Percentiles rank a stretch among this genome's conserved stretches.
phyloP scores from a whole-genome alignment of 371 early-diverging fungal genomes.

The Lichtheimia ramosa region DNA sequence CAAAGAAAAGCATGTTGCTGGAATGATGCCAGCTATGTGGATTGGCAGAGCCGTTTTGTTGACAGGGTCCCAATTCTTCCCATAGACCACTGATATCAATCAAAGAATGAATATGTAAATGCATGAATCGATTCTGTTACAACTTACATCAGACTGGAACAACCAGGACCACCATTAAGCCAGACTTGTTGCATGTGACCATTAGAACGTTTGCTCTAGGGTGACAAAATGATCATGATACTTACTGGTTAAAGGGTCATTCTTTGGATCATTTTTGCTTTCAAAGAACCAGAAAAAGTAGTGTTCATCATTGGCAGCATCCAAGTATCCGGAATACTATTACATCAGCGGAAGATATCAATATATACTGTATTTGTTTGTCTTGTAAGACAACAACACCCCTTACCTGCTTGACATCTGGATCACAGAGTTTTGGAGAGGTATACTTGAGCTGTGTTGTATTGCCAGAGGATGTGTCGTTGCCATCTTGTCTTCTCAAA shows the following conservation, averaged over 20 bases:
- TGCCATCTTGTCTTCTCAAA: no score
- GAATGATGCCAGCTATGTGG: conserved; percentile 76
- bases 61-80: conserved; percentile 79
- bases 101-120: neutral
- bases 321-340: conserved; percentile 62
- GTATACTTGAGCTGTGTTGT: no score
- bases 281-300: conserved; percentile 94
- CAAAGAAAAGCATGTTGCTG: conserved; percentile 83
- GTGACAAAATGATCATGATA: conserved; percentile 6
- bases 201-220: no score
- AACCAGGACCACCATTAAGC: conserved; percentile 87
- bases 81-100: conserved; percentile 66
- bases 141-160: conserved; percentile 60
- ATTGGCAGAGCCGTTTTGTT: conserved; percentile 54
- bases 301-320: conserved; percentile 57
- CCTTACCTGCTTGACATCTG: no score
- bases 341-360: no score
- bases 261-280: conserved; percentile 57
- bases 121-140: neutral
- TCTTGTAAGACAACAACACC: no score
- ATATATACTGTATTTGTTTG: no score
- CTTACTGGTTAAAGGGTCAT: conserved; percentile 46
- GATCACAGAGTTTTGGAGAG: no score
- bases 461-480: no score
- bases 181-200: conserved; percentile 62